phyloP scores from a whole-genome alignment of 1,139 yeast genomes.

The Hyphopichia burtonii region DNA sequence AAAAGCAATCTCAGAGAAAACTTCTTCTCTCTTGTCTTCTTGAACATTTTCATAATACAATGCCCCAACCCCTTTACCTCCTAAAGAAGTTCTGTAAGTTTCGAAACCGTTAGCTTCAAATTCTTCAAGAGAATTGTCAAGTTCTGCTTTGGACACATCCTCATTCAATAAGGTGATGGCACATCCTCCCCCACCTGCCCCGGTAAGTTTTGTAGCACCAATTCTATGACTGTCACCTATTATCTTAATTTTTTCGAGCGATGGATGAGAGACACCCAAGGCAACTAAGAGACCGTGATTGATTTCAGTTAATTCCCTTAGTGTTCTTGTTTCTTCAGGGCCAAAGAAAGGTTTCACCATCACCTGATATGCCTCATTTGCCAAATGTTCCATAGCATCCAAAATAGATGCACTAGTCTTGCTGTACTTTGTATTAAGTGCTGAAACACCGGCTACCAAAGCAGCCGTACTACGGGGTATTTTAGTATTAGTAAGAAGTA shows the following conservation, averaged over 20 bases:
- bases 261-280: slow-evolving; percentile 90
- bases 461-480: slow-evolving; percentile 86
- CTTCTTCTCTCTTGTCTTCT: slow-evolving; percentile 9
- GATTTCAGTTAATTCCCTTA: slow-evolving; percentile 69
- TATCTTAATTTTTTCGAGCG: slow-evolving; percentile 68
- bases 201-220: slow-evolving; percentile 93
- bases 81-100: slow-evolving; percentile 78
- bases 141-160: slow-evolving; percentile 28
- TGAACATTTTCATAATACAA: slow-evolving; percentile 24
- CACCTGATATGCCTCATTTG: slow-evolving; percentile 64
- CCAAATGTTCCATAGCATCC: slow-evolving; percentile 67
- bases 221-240: slow-evolving; percentile 58
- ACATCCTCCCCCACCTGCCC: slow-evolving; percentile 99
- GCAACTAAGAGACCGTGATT: slow-evolving; percentile 89
- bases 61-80: slow-evolving; percentile 85
- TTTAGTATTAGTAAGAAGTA: slow-evolving; percentile 79
- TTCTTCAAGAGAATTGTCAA: slow-evolving; percentile 36
- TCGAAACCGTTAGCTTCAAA: slow-evolving; percentile 58
- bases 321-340: slow-evolving; percentile 37
- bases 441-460: slow-evolving; percentile 75
- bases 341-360: slow-evolving; percentile 56
- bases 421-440: slow-evolving; percentile 52
- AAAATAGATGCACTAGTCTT: slow-evolving; percentile 56
- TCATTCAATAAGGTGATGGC: slow-evolving; percentile 80
- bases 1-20: slow-evolving; percentile 38